Conservation (phyloP, 2,329 filamentous ascomycete species). For the Pyrenochaeta sp. region DNA sequence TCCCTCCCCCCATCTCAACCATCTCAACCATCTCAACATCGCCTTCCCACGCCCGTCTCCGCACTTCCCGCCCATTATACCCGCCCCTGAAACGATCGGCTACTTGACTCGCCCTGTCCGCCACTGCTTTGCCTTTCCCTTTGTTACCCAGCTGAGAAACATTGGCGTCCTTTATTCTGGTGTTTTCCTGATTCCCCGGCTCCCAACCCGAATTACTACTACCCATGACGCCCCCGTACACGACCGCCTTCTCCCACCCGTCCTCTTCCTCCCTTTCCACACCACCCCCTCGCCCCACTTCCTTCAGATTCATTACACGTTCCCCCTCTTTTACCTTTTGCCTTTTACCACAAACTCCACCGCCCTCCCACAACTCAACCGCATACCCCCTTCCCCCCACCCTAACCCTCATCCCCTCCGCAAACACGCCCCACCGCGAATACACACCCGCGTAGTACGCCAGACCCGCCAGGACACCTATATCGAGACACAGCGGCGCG, state of each 20-base stretch:
- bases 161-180: too few species aligned
- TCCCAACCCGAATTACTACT: too few species aligned
- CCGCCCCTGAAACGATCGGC: background rate
- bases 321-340: background rate
- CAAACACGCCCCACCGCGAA: background rate
- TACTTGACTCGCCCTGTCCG: conserved; percentile 3
- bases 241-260: background rate
- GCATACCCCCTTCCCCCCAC: background rate
- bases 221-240: too few species aligned
- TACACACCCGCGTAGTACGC: too few species aligned
- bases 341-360: background rate
- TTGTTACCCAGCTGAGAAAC: background rate
- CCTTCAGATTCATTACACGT: background rate
- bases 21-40: conserved; percentile 2
- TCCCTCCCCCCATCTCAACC: too few species aligned
- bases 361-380: background rate
- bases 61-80: conserved; percentile 3
- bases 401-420: background rate
- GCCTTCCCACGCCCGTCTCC: background rate
- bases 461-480: too few species aligned
- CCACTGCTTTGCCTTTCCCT: background rate
- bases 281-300: background rate
- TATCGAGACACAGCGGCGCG: too few species aligned
- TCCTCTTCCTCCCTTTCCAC: background rate
- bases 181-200: too few species aligned